Base-by-base conservation (phyloP, 78 protist species). In the Trichosphaerium sp. region DNA sequence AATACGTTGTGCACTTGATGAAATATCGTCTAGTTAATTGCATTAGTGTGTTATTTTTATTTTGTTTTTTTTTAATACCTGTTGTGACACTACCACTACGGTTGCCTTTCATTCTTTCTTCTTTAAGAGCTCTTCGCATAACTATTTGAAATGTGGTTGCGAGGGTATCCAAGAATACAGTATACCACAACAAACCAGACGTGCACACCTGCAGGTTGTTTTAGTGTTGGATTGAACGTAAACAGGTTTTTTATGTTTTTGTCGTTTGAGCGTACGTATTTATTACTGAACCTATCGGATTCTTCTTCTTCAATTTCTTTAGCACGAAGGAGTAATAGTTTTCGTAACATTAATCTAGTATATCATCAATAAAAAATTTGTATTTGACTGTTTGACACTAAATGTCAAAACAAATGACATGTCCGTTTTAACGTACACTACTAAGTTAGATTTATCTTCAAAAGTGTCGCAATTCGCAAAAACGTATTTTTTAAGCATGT, bases 161-260 rank as follows among this genome's bases (percentile, higher is more conserved):
- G n/a, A n/a, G n/a, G 18, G 23, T 2, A 57, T 52, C 56, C 25
- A 91, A 49, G 68, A 88, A 93, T 11, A 96, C 97, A 14, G 93
- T 80, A 23, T 76, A 23, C 54, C 71, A 48, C 18, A 80, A 10
- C 10, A 32, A 6, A 34, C 32, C 59, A 6, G 59, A 10, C 6
- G 59, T 12, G 10, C 10, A 6, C 6, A 12, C 28, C 43, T 6
- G 6, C n/a, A 86, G 64, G 0, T 80, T 67, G 65, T 91, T 96
- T 37, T 94, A 96, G 60, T 68, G 41, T 67, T 37, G 41, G 12
- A 87, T 68, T 11, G 88, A 23, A 71, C 94, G 98, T n/a, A 68
- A 34, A 59, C 80, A n/a, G 81, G 63, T 94, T 96, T 0, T 62
- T 57, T 23, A 25, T 11, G 15, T 42, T 28, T 23, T 84, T 54